Evolutionary conservation across 805 yeast genomes (phyloP).

Genomic region (Cyberlindnera mississippiensis): DNA sequence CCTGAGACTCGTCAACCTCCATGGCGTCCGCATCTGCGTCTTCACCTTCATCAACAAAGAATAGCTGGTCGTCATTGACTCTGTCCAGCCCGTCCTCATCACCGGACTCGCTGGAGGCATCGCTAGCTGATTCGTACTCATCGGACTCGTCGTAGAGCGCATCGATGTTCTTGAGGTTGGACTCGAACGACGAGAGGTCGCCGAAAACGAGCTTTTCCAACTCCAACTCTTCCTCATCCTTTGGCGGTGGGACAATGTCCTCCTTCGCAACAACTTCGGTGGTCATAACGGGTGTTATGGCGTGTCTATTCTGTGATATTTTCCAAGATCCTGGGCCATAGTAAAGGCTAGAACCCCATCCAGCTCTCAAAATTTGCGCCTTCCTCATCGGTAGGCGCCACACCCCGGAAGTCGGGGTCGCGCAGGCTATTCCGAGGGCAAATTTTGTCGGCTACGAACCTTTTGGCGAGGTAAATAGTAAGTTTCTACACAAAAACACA

Average conservation of each 20-base stretch:
- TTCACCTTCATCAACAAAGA: constrained; percentile 49
- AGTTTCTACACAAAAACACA: too few relatives aligned
- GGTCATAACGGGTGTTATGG: constrained; percentile 1
- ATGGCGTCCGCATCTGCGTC: constrained; percentile 12
- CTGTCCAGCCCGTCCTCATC: constrained; percentile 30
- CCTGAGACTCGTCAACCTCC: constrained; percentile 15
- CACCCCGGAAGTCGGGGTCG: constrained; percentile 2
- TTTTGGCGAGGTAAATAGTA: too few relatives aligned
- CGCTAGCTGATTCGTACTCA: constrained; percentile 43
- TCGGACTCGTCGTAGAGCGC: constrained; percentile 38
- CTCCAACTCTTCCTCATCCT: constrained; percentile 77
- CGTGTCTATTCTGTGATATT: too few relatives aligned
- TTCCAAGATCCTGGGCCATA: too few relatives aligned
- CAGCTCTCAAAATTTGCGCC: constrained; percentile 4
- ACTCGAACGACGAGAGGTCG: constrained; percentile 70
- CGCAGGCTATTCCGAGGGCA: constrained; percentile 1
- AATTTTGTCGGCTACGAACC: constrained; percentile 2
- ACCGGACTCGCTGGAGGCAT: constrained; percentile 17
- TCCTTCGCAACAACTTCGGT: constrained; percentile 6
- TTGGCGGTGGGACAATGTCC: constrained; percentile 46
- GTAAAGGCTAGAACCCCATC: neutral
- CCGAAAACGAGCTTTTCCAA: constrained; percentile 89
- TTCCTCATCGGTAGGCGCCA: constrained; percentile 13
- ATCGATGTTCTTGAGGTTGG: constrained; percentile 57
- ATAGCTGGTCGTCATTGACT: constrained; percentile 47